These are phyloP conservation scores for Colletotrichum sp. DNA, from an alignment of 2,329 filamentous ascomycete species.

Conservation along the genomic window DNA sequence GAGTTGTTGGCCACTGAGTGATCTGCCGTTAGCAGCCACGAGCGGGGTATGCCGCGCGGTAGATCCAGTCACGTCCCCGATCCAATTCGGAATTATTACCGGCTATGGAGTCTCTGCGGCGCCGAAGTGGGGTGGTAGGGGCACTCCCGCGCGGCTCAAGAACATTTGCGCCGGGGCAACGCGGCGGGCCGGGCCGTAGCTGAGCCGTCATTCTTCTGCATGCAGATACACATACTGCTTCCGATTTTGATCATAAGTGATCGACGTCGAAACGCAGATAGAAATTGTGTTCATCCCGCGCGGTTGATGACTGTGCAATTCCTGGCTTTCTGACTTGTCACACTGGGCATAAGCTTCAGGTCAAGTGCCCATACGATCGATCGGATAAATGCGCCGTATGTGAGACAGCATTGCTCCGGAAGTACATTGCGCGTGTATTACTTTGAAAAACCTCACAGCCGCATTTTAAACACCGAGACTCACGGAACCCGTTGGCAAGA, in stretches of 20 bases:
- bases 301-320: neutral
- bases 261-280: neutral
- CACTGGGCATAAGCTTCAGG: neutral
- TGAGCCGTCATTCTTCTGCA: neutral
- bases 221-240: neutral
- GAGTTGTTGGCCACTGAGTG: neutral
- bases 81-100: neutral
- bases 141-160: neutral
- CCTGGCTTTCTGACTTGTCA: neutral
- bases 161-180: neutral
- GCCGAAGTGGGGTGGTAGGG: neutral
- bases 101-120: neutral
- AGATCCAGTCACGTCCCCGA: neutral
- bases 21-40: neutral
- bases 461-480: fast-evolving
- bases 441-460: neutral
- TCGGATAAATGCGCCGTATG: neutral
- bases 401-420: neutral
- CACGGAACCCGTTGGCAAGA: neutral
- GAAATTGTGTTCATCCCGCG: neutral
- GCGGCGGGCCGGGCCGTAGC: neutral
- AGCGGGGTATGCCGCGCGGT: neutral
- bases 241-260: neutral
- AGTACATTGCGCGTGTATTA: neutral
- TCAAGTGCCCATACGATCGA: neutral